Base-by-base conservation (phyloP, 306 rosid species). In the Boehmeria nivea region DNA sequence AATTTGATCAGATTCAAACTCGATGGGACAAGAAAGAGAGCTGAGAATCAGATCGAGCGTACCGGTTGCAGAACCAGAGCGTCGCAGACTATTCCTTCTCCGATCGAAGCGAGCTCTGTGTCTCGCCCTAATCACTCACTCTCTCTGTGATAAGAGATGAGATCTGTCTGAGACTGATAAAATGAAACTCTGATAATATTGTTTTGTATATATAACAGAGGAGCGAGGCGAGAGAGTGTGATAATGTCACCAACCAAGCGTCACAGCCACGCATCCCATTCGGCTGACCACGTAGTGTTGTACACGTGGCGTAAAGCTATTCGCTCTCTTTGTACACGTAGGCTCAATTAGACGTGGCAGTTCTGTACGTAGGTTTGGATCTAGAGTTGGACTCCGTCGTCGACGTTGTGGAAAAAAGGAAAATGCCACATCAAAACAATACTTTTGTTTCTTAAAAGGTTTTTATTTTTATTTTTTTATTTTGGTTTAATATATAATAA, bases 191-290 rank as follows among this genome's bases (percentile, higher is more conserved):
- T 33, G n/a, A 10, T 13, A 40, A 6, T 11, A 28, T 3, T 3
- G 3, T 28, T 28, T 3, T 28, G 8, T 28, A 10, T 40, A 40
- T 40, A 40, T 40, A 40, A 40, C 44, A 40, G 44, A 11, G 5
- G 34, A 28, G 34, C 3, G 8, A 8, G 34, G 34, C 3, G 8
- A 8, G 34, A 28, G 34, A 28, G 34, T 3, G 34, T 28, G 16
- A 40, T 40, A 40, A 40, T 11, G 5, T 40, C 16, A 40, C 44
- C 44, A 9, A 15, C n/a, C 44, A 2, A 40, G 44, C 44, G 44
- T 40, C 44, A 40, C 44, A 40, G 44, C 44, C 44, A 40, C 44
- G n/a, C 44, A 13, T 40, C 44, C 16, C n/a, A 40, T 40, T 40
- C 44, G 44, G 44, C 44, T 40, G 13, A 40, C 44, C 44, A 40